phyloP scores from a whole-genome alignment of 139 green algal species.

The Protoeuglena noctilucae region DNA sequence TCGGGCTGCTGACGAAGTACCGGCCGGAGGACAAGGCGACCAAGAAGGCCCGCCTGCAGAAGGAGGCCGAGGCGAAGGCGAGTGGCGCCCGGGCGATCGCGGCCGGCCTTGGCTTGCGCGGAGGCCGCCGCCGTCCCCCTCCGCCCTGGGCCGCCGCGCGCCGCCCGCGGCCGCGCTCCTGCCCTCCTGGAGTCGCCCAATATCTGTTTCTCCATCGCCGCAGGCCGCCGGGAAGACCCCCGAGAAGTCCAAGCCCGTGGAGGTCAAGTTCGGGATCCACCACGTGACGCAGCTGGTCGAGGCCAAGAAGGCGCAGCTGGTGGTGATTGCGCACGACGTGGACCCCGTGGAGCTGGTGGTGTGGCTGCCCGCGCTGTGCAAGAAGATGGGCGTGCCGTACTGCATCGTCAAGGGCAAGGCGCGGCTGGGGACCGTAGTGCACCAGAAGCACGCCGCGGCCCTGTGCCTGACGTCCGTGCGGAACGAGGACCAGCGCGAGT shows the following conservation, averaged over 20 bases:
- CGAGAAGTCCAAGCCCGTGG: constrained; percentile 96
- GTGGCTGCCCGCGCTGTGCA: constrained; percentile 96
- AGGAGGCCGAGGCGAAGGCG: constrained; percentile 48
- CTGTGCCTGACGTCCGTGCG: constrained; percentile 85
- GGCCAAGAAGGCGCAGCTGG: constrained; percentile 80
- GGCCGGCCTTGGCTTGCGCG: neutral
- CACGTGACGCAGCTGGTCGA: constrained; percentile 96
- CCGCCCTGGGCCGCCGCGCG: too few relatives aligned
- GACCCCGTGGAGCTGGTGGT: constrained; percentile 98
- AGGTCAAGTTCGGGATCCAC: constrained; percentile 99
- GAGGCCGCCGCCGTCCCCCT: constrained; percentile 11
- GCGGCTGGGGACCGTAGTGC: constrained; percentile 78
- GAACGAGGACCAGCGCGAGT: constrained; percentile 94
- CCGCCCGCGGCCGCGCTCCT: too few relatives aligned
- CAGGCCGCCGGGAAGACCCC: too few relatives aligned
- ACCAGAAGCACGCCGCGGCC: constrained; percentile 95
- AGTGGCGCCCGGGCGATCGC: too few relatives aligned
- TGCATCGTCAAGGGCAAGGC: constrained; percentile 97
- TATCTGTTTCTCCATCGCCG: too few relatives aligned
- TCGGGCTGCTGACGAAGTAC: constrained; percentile 99
- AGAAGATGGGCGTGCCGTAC: constrained; percentile 97
- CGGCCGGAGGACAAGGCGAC: constrained; percentile 88
- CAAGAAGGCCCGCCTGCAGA: constrained; percentile 83
- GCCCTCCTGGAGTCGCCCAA: too few relatives aligned
- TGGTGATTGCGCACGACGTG: constrained; percentile 97